Conservation (phyloP, 768 basidiomycete genomes). For the Collybiopsis luxurians region DNA sequence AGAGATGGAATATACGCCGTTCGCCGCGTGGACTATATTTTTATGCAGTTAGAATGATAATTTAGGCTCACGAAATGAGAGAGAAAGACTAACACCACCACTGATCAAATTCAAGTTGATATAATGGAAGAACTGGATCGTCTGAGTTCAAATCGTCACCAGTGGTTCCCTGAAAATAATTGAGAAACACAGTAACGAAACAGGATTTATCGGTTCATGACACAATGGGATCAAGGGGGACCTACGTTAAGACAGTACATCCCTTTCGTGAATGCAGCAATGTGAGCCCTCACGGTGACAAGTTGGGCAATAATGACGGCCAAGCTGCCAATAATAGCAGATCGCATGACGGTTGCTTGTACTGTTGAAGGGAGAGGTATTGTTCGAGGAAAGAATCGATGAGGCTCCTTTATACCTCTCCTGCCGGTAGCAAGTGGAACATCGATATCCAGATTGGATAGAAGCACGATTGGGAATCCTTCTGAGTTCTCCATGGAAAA, state of each 20-base stretch:
- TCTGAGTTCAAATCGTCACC: constrained; percentile 4
- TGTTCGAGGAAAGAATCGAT: no score
- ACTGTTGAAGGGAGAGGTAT: no score
- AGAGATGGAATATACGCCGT: neutral
- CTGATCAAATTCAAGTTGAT: neutral
- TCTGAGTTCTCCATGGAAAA: no score
- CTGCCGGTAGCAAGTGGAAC: no score
- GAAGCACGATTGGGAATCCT: no score
- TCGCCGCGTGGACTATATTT: constrained; percentile 4
- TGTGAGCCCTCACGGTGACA: constrained; percentile 17
- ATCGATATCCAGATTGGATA: no score
- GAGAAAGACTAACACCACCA: constrained; percentile 9
- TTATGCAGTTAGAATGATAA: neutral
- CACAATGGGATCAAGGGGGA: no score
- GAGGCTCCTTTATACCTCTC: no score
- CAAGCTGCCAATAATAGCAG: neutral
- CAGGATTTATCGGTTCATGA: no score
- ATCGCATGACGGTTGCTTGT: neutral
- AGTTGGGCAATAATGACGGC: neutral
- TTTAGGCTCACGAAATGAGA: neutral
- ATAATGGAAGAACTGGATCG: constrained; percentile 7
- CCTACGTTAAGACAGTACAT: constrained; percentile 12
- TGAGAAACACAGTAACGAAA: neutral
- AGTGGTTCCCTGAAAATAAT: constrained; percentile 1
- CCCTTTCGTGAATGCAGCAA: constrained; percentile 12